Evolutionary conservation across 225 moss, liverwort and hornwort genomes (phyloP).

Genomic region (Polytrichum formosum): DNA sequence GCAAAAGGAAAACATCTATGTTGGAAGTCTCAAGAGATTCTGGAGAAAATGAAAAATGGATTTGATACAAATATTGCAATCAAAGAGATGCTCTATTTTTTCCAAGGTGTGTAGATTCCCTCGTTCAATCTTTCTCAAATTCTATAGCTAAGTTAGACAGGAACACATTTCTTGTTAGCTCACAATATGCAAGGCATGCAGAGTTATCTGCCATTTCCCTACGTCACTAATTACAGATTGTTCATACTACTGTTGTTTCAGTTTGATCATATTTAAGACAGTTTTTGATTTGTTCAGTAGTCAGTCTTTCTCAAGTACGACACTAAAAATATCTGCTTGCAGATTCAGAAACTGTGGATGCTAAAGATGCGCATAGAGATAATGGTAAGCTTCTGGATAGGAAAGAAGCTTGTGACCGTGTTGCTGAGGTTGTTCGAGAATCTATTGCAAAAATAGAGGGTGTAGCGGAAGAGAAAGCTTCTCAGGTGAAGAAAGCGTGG

Average conservation of each 20-base stretch:
- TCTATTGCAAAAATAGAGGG: slow-evolving; percentile 61
- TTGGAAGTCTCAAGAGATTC: slow-evolving; percentile 60
- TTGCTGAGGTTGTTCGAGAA: slow-evolving; percentile 70
- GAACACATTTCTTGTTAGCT: too few species aligned
- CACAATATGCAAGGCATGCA: too few species aligned
- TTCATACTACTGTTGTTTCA: not conserved
- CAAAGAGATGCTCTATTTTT: slow-evolving; percentile 55
- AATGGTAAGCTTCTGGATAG: slow-evolving; percentile 48
- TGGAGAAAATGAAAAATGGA: slow-evolving; percentile 60
- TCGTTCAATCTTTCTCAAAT: too few species aligned
- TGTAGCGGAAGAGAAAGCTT: slow-evolving; percentile 62
- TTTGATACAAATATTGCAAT: slow-evolving; percentile 51
- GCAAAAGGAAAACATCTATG: slow-evolving; percentile 47
- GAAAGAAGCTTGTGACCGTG: slow-evolving; percentile 67
- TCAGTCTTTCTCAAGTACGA: not conserved
- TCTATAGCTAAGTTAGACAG: too few species aligned
- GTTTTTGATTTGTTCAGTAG: not conserved
- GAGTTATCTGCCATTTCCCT: not conserved
- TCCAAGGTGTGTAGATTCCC: slow-evolving; percentile 38
- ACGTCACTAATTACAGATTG: not conserved
- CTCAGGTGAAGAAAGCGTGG: slow-evolving; percentile 57
- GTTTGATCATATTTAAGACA: not conserved
- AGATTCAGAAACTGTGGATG: slow-evolving; percentile 50
- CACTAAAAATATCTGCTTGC: slow-evolving; percentile 9
- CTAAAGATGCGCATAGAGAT: slow-evolving; percentile 40